A percentile compares a stretch with the other conserved stretches of the same genome.
Conservation (phyloP, 2,329 filamentous ascomycete species). For the Paecilomyces dactylethromorphus region DNA sequence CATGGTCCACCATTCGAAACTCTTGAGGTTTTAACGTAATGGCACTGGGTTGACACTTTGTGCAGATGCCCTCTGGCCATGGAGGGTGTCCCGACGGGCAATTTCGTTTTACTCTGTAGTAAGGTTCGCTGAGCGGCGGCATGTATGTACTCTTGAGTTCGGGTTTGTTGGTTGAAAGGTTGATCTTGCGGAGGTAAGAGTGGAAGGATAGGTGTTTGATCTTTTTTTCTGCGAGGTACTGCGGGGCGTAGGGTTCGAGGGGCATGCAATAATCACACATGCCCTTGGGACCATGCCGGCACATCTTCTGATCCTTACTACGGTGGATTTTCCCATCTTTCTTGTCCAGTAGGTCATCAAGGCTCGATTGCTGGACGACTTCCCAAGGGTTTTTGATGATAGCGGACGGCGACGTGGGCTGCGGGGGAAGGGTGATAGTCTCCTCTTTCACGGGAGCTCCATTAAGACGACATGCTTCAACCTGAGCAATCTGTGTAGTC, state of each 20-base stretch:
- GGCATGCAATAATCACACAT: slow-evolving; percentile 99
- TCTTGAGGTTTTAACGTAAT: slow-evolving; percentile 91
- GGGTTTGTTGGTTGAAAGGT: slow-evolving; percentile 91
- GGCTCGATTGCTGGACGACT: slow-evolving; percentile 73
- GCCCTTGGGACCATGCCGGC: slow-evolving; percentile 88
- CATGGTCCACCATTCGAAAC: slow-evolving; percentile 96
- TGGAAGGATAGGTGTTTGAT: slow-evolving; percentile 99
- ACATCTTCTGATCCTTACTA: slow-evolving; percentile 74
- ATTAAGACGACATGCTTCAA: slow-evolving; percentile 28
- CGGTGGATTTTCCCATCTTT: slow-evolving; percentile 83
- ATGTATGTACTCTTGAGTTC: slow-evolving; percentile 93
- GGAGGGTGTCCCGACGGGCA: slow-evolving; percentile 89
- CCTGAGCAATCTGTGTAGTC: slow-evolving; percentile 16
- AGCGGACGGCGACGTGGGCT: slow-evolving; percentile 49
- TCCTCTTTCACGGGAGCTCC: slow-evolving; percentile 41
- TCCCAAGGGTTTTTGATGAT: slow-evolving; percentile 90
- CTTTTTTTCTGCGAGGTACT: slow-evolving; percentile 88
- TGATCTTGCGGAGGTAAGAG: slow-evolving; percentile 87
- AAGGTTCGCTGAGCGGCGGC: slow-evolving; percentile 87
- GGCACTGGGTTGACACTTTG: slow-evolving; percentile 94
- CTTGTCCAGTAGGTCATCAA: slow-evolving; percentile 83
- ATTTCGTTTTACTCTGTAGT: slow-evolving; percentile 78
- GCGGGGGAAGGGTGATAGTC: slow-evolving; percentile 57
- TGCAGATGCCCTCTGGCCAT: slow-evolving; percentile 96
- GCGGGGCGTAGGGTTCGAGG: slow-evolving; percentile 83